Evolutionary conservation across 2,329 filamentous ascomycete species (phyloP).

Genomic region (Fusarium hainanense): DNA sequence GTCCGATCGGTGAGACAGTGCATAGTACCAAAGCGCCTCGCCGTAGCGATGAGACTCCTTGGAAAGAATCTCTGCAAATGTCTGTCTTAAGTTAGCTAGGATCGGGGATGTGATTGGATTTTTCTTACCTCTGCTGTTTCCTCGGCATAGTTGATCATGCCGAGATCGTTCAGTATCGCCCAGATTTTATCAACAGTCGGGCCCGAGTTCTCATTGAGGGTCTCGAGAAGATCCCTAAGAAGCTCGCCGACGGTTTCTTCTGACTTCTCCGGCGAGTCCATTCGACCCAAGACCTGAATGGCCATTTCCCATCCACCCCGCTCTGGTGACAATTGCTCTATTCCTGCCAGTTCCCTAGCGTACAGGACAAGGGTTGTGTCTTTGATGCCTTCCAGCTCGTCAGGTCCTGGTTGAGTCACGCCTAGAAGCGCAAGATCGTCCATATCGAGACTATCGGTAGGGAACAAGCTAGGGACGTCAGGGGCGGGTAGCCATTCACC

Average conservation of each 20-base stretch:
- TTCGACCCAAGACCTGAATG: conserved; percentile 81
- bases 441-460: conserved; percentile 77
- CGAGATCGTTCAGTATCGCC: conserved; percentile 79
- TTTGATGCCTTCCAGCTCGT: conserved; percentile 74
- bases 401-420: conserved; percentile 67
- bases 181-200: conserved; percentile 84
- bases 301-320: conserved; percentile 90
- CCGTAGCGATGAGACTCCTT: conserved; percentile 82
- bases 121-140: conserved; percentile 80
- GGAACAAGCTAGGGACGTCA: conserved; percentile 57
- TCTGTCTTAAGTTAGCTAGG: conserved; percentile 61
- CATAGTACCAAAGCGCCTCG: conserved; percentile 89
- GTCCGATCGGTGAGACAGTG: conserved; percentile 79
- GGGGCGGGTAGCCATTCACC: conserved; percentile 79
- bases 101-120: background rate
- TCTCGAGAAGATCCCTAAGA: conserved; percentile 72
- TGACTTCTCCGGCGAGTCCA: conserved; percentile 78
- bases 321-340: conserved; percentile 59
- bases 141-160: conserved; percentile 81
- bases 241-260: conserved; percentile 80
- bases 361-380: conserved; percentile 84
- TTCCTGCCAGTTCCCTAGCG: conserved; percentile 72
- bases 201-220: conserved; percentile 72
- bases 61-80: conserved; percentile 83
- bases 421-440: conserved; percentile 88